Percentiles rank a stretch among this genome's conserved stretches.
Evolutionary conservation across 208 protist genomes (phyloP).

Genomic region (Leishmania martiniquensis): DNA sequence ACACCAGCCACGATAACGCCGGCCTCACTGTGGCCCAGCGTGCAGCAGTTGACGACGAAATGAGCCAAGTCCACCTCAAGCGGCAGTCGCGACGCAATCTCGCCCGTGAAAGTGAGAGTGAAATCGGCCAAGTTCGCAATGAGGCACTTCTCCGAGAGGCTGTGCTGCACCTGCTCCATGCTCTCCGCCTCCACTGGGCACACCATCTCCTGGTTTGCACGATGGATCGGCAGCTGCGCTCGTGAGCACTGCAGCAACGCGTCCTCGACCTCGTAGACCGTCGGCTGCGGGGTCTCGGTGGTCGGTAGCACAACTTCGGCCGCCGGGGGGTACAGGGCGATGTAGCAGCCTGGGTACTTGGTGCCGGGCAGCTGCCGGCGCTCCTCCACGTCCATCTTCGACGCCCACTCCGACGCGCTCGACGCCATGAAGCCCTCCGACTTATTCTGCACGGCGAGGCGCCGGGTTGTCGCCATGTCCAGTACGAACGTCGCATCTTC

Average conservation of each 20-base stretch:
- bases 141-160: conserved; percentile 80
- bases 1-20: conserved; percentile 65
- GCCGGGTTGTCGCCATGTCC: conserved; percentile 78
- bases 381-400: conserved; percentile 60
- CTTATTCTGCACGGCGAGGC: conserved; percentile 48
- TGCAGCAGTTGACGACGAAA: conserved; percentile 79
- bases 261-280: conserved; percentile 66
- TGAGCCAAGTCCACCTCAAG: conserved; percentile 73
- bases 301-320: conserved; percentile 51
- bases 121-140: conserved; percentile 50
- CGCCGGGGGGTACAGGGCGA: conserved; percentile 71
- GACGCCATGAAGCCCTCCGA: conserved; percentile 80
- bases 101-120: conserved; percentile 81
- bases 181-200: conserved; percentile 60
- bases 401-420: conserved; percentile 74
- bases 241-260: conserved; percentile 82
- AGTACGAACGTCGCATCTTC: conserved; percentile 73
- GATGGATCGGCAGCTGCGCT: conserved; percentile 52
- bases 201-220: conserved; percentile 37
- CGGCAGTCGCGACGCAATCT: conserved; percentile 78
- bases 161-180: conserved; percentile 64
- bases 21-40: conserved; percentile 78
- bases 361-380: conserved; percentile 52
- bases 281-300: conserved; percentile 34
- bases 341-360: conserved; percentile 56